These are phyloP conservation scores for Rhododendron williamsianum DNA, from an alignment of 148 eudicot species.

Conservation along the genomic window DNA sequence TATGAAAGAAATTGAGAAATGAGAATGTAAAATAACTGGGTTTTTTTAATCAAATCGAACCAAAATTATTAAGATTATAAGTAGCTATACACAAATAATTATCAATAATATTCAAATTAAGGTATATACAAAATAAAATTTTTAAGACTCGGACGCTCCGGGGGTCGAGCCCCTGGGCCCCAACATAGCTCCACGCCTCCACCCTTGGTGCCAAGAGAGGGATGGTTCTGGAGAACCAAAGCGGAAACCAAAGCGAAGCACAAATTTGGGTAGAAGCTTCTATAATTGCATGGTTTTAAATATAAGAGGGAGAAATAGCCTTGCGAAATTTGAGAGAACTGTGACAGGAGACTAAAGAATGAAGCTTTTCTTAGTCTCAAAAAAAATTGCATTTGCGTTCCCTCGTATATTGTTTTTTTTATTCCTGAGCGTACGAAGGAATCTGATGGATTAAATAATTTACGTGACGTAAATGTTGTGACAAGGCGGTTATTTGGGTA, in stretches of 20 bases:
- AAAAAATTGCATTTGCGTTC: neutral
- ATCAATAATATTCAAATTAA: too few species aligned
- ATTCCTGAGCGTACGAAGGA: neutral
- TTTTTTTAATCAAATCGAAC: too few species aligned
- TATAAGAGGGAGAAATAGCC: neutral
- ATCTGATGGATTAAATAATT: neutral
- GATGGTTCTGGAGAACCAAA: too few species aligned
- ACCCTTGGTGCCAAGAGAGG: too few species aligned
- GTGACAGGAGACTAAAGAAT: neutral
- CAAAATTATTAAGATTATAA: too few species aligned
- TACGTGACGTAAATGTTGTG: neutral
- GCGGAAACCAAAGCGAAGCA: neutral
- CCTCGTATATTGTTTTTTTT: neutral
- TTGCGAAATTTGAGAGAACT: neutral
- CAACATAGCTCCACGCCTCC: too few species aligned
- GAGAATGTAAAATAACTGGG: too few species aligned
- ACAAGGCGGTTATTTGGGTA: neutral
- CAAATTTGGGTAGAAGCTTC: neutral
- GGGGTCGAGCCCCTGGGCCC: too few species aligned
- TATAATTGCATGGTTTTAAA: neutral
- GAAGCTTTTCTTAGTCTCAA: neutral
- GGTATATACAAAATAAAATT: too few species aligned
- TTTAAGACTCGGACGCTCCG: too few species aligned
- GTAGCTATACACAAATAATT: too few species aligned
- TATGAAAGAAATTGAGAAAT: too few species aligned